These are phyloP conservation scores for Trichoderma simmonsii DNA, from an alignment of 2,329 filamentous ascomycete species.

Conservation along the genomic window DNA sequence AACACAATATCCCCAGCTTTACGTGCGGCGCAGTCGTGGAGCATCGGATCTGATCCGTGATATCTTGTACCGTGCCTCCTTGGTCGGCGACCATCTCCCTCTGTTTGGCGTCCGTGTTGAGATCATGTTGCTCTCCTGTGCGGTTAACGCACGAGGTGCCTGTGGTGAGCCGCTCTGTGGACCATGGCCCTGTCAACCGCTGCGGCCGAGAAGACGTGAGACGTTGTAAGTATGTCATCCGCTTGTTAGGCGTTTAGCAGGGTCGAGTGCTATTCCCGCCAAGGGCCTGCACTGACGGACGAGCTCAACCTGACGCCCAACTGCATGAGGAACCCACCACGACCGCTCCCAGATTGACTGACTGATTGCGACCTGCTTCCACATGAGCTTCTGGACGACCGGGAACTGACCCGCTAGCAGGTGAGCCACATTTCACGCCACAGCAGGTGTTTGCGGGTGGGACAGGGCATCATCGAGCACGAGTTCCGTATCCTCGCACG, in stretches of 20 bases:
- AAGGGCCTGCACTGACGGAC: not conserved
- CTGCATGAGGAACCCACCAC: constrained; percentile 6
- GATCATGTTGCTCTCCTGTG: not conserved
- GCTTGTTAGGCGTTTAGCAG: not conserved
- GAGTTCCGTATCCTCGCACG: not conserved
- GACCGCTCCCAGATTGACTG: constrained; percentile 1
- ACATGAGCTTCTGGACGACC: constrained; percentile 3
- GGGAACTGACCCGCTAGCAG: not conserved
- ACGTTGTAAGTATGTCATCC: not conserved
- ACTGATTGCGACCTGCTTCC: not conserved
- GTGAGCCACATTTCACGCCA: constrained; percentile 13
- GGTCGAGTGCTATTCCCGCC: not conserved
- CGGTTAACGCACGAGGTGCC: not conserved
- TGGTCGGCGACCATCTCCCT: not conserved
- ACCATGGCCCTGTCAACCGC: not conserved
- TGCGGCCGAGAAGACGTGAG: constrained; percentile 1
- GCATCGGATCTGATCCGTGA: not conserved
- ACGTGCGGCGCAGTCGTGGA: not conserved
- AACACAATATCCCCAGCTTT: not conserved
- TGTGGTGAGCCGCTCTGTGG: constrained; percentile 7
- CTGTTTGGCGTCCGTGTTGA: not conserved
- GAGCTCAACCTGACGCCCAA: constrained; percentile 15
- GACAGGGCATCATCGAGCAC: not conserved
- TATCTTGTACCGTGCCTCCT: not conserved
- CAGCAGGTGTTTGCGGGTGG: constrained; percentile 2